phyloP scores from a whole-genome alignment of 1,139 yeast species.

The Kazachstania sp. region DNA sequence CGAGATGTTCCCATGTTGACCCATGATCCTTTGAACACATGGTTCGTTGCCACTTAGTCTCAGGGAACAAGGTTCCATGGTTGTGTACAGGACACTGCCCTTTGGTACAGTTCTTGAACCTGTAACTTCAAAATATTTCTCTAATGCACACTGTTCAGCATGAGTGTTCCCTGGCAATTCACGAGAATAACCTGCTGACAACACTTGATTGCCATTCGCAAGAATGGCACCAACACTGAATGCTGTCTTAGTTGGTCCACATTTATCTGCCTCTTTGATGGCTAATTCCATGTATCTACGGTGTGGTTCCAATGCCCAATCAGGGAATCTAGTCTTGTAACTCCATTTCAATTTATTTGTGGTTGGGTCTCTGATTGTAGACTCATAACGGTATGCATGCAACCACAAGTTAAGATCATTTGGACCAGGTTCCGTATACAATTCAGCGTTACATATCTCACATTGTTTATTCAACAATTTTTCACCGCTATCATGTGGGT shows the following conservation, averaged over 20 bases:
- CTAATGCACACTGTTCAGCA: slow-evolving; percentile 93
- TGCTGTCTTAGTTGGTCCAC: slow-evolving; percentile 78
- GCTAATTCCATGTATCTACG: slow-evolving; percentile 37
- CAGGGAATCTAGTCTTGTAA: slow-evolving; percentile 71
- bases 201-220: slow-evolving; percentile 53
- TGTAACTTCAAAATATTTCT: slow-evolving; percentile 48
- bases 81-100: slow-evolving; percentile 81
- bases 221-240: slow-evolving; percentile 91
- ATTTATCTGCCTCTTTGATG: slow-evolving; percentile 65
- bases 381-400: slow-evolving; percentile 75
- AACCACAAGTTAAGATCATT: slow-evolving; percentile 82
- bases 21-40: slow-evolving; percentile 71
- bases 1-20: slow-evolving; percentile 42
- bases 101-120: slow-evolving; percentile 47
- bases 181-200: slow-evolving; percentile 79
- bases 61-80: slow-evolving; percentile 96
- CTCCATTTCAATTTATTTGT: slow-evolving; percentile 46
- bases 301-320: slow-evolving; percentile 53
- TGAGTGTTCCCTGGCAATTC: slow-evolving; percentile 95
- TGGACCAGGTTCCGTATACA: slow-evolving; percentile 82
- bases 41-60: slow-evolving; percentile 87
- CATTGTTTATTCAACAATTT: slow-evolving; percentile 51
- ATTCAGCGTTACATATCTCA: slow-evolving; percentile 56
- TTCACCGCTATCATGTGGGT: slow-evolving; percentile 51
- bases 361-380: slow-evolving; percentile 34